Conservation (phyloP, 805 yeast genomes). For the Brettanomyces custersianus region DNA sequence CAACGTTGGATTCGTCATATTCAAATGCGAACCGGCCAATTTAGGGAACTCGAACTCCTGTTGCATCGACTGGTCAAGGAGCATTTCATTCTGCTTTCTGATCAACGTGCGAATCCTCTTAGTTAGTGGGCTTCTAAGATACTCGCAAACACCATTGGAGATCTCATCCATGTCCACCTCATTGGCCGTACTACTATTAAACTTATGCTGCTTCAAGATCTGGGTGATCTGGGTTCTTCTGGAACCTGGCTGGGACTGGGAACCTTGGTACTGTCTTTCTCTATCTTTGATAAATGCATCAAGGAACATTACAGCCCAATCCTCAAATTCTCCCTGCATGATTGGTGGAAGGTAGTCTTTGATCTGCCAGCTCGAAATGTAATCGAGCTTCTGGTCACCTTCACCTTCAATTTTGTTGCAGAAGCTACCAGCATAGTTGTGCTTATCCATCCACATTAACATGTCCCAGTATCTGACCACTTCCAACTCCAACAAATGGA, state of each 20-base stretch:
- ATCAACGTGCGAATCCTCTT: slow-evolving; percentile 59
- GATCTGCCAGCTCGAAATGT: slow-evolving; percentile 71
- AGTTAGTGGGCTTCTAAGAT: slow-evolving; percentile 53
- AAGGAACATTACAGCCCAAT: slow-evolving; percentile 73
- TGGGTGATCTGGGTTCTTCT: slow-evolving; percentile 63
- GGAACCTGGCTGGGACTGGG: slow-evolving; percentile 35
- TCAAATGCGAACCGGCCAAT: slow-evolving; percentile 64
- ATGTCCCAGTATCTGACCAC: slow-evolving; percentile 84
- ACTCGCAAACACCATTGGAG: slow-evolving; percentile 41
- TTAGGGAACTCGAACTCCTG: slow-evolving; percentile 65
- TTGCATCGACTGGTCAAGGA: slow-evolving; percentile 53
- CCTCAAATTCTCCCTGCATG: slow-evolving; percentile 75
- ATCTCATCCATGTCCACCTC: slow-evolving; percentile 9
- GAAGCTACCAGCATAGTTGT: slow-evolving; percentile 72
- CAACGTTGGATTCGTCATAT: slow-evolving; percentile 59
- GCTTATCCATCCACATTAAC: slow-evolving; percentile 91
- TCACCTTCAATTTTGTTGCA: slow-evolving; percentile 33
- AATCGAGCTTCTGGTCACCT: slow-evolving; percentile 33
- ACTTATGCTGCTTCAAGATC: slow-evolving; percentile 35
- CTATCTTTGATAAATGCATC: slow-evolving; percentile 59
- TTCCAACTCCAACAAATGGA: slow-evolving; percentile 68
- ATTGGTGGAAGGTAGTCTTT: slow-evolving; percentile 63
- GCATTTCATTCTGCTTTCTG: slow-evolving; percentile 64
- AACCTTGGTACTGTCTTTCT: slow-evolving; percentile 18
- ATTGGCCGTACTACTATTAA: slow-evolving; percentile 8